These are phyloP conservation scores for Blumeriella jaapii DNA, from an alignment of 2,329 filamentous ascomycete genomes.

Conservation along the genomic window DNA sequence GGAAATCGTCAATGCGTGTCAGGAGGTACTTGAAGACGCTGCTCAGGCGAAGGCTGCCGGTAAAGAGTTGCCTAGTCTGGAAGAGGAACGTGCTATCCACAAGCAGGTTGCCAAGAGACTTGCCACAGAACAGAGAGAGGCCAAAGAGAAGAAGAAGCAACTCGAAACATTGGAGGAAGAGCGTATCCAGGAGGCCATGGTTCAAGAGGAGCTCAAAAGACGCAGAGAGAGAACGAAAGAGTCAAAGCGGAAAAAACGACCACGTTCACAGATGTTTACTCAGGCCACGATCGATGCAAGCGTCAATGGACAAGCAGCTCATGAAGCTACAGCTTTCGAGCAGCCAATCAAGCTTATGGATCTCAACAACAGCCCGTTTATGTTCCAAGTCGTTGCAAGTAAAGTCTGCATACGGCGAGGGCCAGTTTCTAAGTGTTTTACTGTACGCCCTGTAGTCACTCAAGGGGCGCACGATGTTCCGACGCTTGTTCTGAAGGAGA, in stretches of 20 bases:
- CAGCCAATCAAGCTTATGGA: constrained; percentile 53
- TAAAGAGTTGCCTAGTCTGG: constrained; percentile 69
- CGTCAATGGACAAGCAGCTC: constrained; percentile 26
- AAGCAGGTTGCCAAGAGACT: constrained; percentile 58
- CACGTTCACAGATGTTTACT: constrained; percentile 22
- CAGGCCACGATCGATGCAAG: constrained; percentile 16
- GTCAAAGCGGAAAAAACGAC: constrained; percentile 47
- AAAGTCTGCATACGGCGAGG: constrained; percentile 56
- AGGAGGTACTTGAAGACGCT: constrained; percentile 74
- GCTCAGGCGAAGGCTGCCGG: constrained; percentile 65
- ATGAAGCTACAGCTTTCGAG: constrained; percentile 48
- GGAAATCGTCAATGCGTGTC: constrained; percentile 35
- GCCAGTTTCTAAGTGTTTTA: constrained; percentile 55
- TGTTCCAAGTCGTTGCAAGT: constrained; percentile 60
- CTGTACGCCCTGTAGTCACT: constrained; percentile 56
- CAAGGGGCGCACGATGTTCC: constrained; percentile 39
- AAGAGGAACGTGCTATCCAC: constrained; percentile 77
- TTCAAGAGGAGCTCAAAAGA: constrained; percentile 60
- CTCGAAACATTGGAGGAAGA: constrained; percentile 57
- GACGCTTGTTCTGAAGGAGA: constrained; percentile 61
- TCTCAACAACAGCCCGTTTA: constrained; percentile 47
- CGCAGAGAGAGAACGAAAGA: constrained; percentile 55
- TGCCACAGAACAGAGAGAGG: constrained; percentile 37
- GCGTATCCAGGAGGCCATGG: constrained; percentile 55
- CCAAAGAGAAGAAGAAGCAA: constrained; percentile 35